Evolutionary conservation across 140 eudicot genomes (phyloP).

Genomic region (Bidens hawaiensis): DNA sequence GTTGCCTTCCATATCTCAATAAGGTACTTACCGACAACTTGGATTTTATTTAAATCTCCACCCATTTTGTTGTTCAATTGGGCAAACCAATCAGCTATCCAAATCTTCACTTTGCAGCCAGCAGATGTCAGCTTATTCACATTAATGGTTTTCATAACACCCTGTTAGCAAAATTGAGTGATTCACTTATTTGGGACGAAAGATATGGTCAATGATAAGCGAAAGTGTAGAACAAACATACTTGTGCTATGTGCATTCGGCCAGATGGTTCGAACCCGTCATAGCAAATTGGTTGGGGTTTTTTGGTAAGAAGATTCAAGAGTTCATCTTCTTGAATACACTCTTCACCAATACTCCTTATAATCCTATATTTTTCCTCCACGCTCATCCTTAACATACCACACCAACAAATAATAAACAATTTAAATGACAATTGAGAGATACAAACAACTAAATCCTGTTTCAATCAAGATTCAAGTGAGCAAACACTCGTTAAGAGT

Average conservation of each 20-base stretch:
- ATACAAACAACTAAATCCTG: neutral
- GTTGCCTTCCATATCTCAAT: conserved; percentile 75
- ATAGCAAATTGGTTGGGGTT: conserved; percentile 64
- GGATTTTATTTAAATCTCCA: conserved; percentile 60
- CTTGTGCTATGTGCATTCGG: conserved; percentile 81
- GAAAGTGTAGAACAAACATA: neutral
- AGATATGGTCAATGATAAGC: neutral
- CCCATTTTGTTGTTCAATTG: conserved; percentile 66
- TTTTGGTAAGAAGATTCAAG: conserved; percentile 42
- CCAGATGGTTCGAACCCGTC: conserved; percentile 84
- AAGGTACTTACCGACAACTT: conserved; percentile 55
- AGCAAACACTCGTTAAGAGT: neutral
- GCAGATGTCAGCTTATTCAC: conserved; percentile 74
- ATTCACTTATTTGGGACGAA: neutral
- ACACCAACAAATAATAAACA: neutral
- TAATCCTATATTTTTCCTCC: too few relatives aligned
- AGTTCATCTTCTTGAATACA: conserved; percentile 71
- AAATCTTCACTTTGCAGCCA: conserved; percentile 69
- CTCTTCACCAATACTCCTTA: conserved; percentile 78
- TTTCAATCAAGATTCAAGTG: neutral
- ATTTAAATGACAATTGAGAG: neutral
- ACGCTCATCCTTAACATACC: conserved; percentile 27
- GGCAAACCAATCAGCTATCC: conserved; percentile 90
- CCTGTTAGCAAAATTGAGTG: conserved; percentile 31
- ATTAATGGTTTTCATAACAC: conserved; percentile 65